These are phyloP conservation scores for Globisporangium viniferum DNA, from an alignment of 352 stramenopile species.

Conservation along the genomic window DNA sequence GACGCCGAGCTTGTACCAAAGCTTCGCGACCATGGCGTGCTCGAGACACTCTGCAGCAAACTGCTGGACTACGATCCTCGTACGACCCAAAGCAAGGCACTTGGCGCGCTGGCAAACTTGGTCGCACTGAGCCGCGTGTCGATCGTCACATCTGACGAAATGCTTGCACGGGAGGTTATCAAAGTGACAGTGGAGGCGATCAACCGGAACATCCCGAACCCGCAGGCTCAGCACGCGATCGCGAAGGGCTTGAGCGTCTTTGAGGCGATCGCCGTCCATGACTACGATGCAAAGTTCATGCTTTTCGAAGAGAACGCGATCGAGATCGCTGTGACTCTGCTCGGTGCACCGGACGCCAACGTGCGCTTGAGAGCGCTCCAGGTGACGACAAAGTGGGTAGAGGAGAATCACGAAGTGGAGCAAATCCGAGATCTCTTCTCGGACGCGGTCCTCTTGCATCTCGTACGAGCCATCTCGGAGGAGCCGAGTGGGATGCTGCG, in stretches of 20 bases:
- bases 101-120: slow-evolving; percentile 38
- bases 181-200: slow-evolving; percentile 30
- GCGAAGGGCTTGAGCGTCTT: slow-evolving; percentile 46
- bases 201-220: slow-evolving; percentile 29
- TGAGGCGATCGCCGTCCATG: slow-evolving; percentile 35
- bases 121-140: slow-evolving; percentile 11
- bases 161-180: slow-evolving; percentile 19
- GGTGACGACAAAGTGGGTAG: slow-evolving; percentile 40
- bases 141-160: slow-evolving; percentile 13
- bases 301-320: slow-evolving; percentile 38
- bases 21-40: slow-evolving; percentile 43
- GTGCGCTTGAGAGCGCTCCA: slow-evolving; percentile 54
- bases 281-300: slow-evolving; percentile 27
- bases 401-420: slow-evolving; percentile 31
- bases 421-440: slow-evolving; percentile 24
- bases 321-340: slow-evolving; percentile 35
- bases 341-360: slow-evolving; percentile 31
- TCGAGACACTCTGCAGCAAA: slow-evolving; percentile 42
- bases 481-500: slow-evolving; percentile 33
- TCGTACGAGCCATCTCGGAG: slow-evolving; percentile 54
- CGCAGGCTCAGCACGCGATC: slow-evolving; percentile 33
- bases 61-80: slow-evolving; percentile 33
- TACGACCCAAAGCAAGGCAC: slow-evolving; percentile 39
- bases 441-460: slow-evolving; percentile 35
- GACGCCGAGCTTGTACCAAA: slow-evolving; percentile 65